These are phyloP conservation scores for Scedosporium aurantiacum DNA, from an alignment of 2,329 filamentous ascomycete species.

Conservation along the genomic window DNA sequence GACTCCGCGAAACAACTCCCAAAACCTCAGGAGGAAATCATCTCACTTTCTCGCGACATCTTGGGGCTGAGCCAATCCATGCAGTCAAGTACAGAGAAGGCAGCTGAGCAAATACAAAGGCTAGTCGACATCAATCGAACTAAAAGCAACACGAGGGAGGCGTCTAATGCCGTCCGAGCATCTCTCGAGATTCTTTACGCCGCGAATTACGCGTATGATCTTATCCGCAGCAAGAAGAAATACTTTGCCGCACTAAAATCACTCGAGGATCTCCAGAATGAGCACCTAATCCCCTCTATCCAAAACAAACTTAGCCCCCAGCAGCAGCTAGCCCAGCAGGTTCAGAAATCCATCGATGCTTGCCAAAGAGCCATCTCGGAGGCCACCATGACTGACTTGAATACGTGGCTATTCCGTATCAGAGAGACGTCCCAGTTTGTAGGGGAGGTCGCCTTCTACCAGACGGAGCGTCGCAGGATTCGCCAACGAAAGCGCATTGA, in stretches of 20 bases:
- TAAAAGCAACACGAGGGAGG: conserved; percentile 90
- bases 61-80: conserved; percentile 89
- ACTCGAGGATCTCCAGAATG: conserved; percentile 89
- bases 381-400: conserved; percentile 91
- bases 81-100: conserved; percentile 83
- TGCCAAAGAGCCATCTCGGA: conserved; percentile 91
- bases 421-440: conserved; percentile 92
- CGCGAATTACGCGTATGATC: conserved; percentile 87
- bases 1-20: conserved; percentile 90
- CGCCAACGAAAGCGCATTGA: conserved; percentile 77
- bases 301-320: conserved; percentile 82
- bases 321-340: conserved; percentile 89
- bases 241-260: conserved; percentile 93
- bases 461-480: conserved; percentile 76
- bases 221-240: conserved; percentile 73
- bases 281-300: conserved; percentile 65
- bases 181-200: conserved; percentile 86
- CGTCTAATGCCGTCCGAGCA: conserved; percentile 75
- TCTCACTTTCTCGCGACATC: conserved; percentile 80
- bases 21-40: conserved; percentile 79
- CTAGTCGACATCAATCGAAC: conserved; percentile 87
- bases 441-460: conserved; percentile 92
- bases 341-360: conserved; percentile 87
- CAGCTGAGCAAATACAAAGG: conserved; percentile 88
- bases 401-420: conserved; percentile 92